Percentiles rank a stretch among this genome's conserved stretches.
Conservation (phyloP, 2,329 filamentous ascomycete genomes). For the Fusarium tjaetaba region DNA sequence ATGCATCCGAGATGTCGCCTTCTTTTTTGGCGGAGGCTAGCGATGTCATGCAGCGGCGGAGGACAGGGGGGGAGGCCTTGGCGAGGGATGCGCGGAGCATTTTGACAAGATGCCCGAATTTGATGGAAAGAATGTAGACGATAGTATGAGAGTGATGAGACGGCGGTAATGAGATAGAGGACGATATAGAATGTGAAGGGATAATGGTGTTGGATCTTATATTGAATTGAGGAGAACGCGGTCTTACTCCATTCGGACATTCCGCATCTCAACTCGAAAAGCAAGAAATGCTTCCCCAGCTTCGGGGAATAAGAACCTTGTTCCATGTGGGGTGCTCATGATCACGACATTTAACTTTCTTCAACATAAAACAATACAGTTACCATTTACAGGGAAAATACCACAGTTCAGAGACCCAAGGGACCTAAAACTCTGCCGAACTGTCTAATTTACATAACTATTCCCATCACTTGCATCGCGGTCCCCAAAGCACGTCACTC, state of each 20-base stretch:
- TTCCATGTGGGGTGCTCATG: neutral
- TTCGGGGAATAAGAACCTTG: slow-evolving; percentile 1
- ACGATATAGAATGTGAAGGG: neutral
- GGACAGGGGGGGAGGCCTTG: slow-evolving; percentile 10
- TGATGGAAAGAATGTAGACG: rapidly evolving
- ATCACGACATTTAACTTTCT: neutral
- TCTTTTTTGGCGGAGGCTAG: slow-evolving; percentile 56
- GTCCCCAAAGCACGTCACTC: neutral
- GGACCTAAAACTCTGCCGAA: neutral
- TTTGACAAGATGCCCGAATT: neutral
- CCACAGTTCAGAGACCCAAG: neutral
- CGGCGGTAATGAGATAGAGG: neutral
- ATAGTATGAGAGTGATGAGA: neutral
- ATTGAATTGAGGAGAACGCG: slow-evolving; percentile 35
- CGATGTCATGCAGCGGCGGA: slow-evolving; percentile 32
- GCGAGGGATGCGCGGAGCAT: slow-evolving; percentile 39
- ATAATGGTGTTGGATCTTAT: slow-evolving; percentile 24
- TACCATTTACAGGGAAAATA: rapidly evolving
- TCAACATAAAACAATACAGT: neutral
- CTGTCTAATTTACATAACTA: neutral
- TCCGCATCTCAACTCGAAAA: slow-evolving; percentile 29
- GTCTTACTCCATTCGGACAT: slow-evolving; percentile 45
- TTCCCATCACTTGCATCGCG: neutral
- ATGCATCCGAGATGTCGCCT: slow-evolving; percentile 71
- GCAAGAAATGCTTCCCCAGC: slow-evolving; percentile 6